These are phyloP conservation scores for Alternaria consortialis DNA, from an alignment of 2,329 filamentous ascomycete species.

Conservation along the genomic window DNA sequence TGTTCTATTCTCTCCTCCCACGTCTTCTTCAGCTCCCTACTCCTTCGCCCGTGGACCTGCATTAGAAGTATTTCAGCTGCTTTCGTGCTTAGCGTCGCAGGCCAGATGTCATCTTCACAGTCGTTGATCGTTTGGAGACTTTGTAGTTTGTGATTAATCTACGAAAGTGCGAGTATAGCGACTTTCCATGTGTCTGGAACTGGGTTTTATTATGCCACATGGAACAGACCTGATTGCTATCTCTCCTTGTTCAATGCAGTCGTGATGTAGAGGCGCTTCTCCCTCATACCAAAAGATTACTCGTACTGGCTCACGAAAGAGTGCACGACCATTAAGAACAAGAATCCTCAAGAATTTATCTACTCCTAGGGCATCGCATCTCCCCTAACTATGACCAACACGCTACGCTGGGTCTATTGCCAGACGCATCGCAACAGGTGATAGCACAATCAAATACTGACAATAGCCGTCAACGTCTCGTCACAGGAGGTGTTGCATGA, in stretches of 20 bases:
- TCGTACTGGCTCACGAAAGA: background rate
- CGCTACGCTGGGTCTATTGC: background rate
- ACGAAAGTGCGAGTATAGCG: too few species aligned
- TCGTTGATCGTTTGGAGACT: background rate
- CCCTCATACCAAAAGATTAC: background rate
- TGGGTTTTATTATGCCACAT: background rate
- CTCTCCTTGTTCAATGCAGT: background rate
- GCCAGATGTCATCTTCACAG: background rate
- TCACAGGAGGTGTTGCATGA: background rate
- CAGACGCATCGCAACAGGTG: background rate
- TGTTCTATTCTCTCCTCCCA: background rate
- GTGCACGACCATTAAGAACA: background rate
- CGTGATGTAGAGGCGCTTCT: background rate
- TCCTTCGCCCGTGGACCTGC: background rate
- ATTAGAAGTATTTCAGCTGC: background rate
- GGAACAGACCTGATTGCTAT: background rate
- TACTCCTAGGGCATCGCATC: background rate
- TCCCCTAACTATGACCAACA: background rate
- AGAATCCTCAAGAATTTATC: background rate
- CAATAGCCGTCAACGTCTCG: background rate
- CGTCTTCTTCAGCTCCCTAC: background rate
- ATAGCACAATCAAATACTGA: background rate
- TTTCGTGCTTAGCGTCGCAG: background rate
- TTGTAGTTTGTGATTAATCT: accelerated
- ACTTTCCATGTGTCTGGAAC: too few species aligned